Evolutionary conservation across 148 eudicot genomes (phyloP).

Genomic region (Polygonum maritimum): DNA sequence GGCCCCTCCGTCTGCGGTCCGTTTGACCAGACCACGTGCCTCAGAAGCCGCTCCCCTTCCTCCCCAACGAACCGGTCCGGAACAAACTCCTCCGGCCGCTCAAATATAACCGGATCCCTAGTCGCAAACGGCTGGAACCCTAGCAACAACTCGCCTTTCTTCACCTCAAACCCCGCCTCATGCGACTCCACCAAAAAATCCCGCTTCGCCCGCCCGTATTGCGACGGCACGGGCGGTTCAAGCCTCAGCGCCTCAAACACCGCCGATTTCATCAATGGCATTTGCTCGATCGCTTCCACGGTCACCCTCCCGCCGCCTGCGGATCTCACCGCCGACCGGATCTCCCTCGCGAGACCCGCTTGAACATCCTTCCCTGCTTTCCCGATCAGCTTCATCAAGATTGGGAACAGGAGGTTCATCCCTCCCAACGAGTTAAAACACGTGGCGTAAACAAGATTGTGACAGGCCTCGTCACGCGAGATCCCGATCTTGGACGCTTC

Average conservation of each 20-base stretch:
- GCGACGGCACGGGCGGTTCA: conserved; percentile 53
- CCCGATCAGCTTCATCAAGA: conserved; percentile 47
- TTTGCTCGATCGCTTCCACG: conserved; percentile 24
- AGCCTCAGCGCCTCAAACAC: conserved; percentile 47
- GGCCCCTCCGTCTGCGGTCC: conserved; percentile 45
- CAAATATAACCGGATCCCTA: conserved; percentile 37
- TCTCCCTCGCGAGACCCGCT: conserved; percentile 32
- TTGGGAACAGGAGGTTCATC: conserved; percentile 33
- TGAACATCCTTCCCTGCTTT: conserved; percentile 38
- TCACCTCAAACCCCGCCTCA: conserved; percentile 32
- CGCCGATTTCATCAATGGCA: conserved; percentile 44
- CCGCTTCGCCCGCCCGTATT: conserved; percentile 41
- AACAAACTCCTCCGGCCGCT: conserved; percentile 36
- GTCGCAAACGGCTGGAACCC: conserved; percentile 58
- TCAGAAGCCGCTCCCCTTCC: conserved; percentile 41
- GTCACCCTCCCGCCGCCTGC: conserved; percentile 43
- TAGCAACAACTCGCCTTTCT: conserved; percentile 49
- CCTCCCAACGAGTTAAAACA: conserved; percentile 62
- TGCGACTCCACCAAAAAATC: conserved; percentile 42
- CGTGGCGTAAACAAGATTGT: conserved; percentile 42
- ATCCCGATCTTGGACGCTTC: conserved; percentile 41
- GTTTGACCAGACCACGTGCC: conserved; percentile 55
- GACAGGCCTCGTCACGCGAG: conserved; percentile 54
- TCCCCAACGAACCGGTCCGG: conserved; percentile 51
- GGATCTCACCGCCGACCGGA: conserved; percentile 33